Evolutionary conservation across 23 red algal species (phyloP).

Genomic region (Gracilaria gracilis): DNA sequence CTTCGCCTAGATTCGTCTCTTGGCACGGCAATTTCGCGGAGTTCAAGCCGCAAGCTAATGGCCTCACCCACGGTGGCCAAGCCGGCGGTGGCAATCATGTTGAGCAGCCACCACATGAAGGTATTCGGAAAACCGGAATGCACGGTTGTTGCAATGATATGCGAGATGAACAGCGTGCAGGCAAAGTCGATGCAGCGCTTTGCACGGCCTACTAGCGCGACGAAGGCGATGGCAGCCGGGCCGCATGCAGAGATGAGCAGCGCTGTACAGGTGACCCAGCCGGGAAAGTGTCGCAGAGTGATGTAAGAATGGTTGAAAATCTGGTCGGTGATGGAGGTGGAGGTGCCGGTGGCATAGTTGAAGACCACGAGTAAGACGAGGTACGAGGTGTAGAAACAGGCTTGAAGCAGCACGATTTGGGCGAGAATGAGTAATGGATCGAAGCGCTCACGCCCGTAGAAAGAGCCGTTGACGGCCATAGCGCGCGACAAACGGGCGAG

Average conservation of each 20-base stretch:
- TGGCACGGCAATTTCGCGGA: slow-evolving; percentile 75
- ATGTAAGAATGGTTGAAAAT: slow-evolving; percentile 73
- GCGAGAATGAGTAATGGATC: slow-evolving; percentile 77
- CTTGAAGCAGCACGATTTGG: slow-evolving; percentile 78
- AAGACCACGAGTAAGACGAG: slow-evolving; percentile 58
- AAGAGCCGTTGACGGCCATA: slow-evolving; percentile 76
- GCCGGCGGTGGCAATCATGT: slow-evolving; percentile 57
- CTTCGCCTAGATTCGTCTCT: not conserved
- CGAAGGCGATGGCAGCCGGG: slow-evolving; percentile 60
- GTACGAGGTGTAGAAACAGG: slow-evolving; percentile 74
- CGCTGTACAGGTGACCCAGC: slow-evolving; percentile 70
- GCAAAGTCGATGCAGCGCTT: slow-evolving; percentile 86
- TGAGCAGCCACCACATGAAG: slow-evolving; percentile 78
- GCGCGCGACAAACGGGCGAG: not conserved
- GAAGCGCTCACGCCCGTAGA: slow-evolving; percentile 84
- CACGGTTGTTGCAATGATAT: slow-evolving; percentile 70
- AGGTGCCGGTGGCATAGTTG: slow-evolving; percentile 63
- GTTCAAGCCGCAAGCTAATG: slow-evolving; percentile 64
- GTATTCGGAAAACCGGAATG: slow-evolving; percentile 76
- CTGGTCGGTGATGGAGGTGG: slow-evolving; percentile 63
- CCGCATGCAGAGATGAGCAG: slow-evolving; percentile 66
- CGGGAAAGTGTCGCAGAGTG: slow-evolving; percentile 72
- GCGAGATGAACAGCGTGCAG: slow-evolving; percentile 78
- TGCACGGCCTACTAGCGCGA: slow-evolving; percentile 79
- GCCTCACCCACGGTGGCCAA: slow-evolving; percentile 68